Percentiles rank a stretch among this genome's conserved stretches.
Evolutionary conservation across 2,329 filamentous ascomycete species (phyloP).

Genomic region (Colletotrichum sp.): DNA sequence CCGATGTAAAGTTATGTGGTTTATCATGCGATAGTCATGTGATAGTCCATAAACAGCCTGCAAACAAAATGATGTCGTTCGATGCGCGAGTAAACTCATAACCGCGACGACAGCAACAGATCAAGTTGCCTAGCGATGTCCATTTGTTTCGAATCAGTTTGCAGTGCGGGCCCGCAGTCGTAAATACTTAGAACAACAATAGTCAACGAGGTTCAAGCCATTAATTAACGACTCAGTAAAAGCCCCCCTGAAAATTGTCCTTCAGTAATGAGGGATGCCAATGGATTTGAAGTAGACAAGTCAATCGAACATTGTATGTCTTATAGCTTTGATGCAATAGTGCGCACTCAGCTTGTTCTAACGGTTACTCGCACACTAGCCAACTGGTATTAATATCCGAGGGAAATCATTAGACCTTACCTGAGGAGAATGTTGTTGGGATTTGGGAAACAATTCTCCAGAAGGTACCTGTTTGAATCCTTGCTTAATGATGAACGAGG

Average conservation of each 20-base stretch:
- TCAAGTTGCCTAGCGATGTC: background rate
- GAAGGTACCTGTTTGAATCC: background rate
- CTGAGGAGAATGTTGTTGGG: background rate
- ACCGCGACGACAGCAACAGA: background rate
- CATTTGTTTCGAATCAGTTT: background rate
- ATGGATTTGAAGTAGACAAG: background rate
- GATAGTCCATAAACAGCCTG: background rate
- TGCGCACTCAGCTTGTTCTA: background rate
- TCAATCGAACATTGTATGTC: background rate
- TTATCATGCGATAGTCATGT: background rate
- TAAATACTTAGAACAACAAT: background rate
- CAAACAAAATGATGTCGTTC: background rate
- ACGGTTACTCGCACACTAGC: accelerated
- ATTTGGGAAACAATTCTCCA: background rate
- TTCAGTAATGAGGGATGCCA: background rate
- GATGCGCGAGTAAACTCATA: background rate
- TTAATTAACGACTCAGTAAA: background rate
- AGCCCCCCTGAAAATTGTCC: background rate
- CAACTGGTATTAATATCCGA: accelerated
- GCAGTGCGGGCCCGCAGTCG: accelerated
- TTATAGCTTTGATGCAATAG: background rate
- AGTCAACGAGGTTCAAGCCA: background rate
- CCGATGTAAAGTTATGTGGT: background rate
- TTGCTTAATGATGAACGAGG: background rate
- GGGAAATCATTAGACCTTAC: background rate